Evolutionary conservation across 192 early-diverging fungal genomes (phyloP), one percentile per base, ranked within the genome.

Genomic region (Backusella sp.): DNA sequence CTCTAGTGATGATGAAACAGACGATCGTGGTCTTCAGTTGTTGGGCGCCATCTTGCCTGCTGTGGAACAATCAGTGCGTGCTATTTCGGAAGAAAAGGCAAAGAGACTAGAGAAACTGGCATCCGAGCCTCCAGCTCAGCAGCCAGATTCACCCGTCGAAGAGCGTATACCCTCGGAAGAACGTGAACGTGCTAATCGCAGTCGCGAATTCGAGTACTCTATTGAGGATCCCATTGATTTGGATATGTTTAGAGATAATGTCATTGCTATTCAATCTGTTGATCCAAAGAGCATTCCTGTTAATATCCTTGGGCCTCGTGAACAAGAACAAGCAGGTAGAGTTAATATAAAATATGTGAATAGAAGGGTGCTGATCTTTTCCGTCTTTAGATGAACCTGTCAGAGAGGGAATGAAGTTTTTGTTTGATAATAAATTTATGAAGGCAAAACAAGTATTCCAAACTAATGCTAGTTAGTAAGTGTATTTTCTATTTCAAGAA

Each of bases 361-460:
- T 17, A 49, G 6, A n/a, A 19, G 6, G 1, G 42, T 49, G 19
- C 46, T 49, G 46, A 49, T 7, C 46, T 34, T n/a, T 46, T 28
- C 26, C 21, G 32, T 36, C 26, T 17, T 37, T 53, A 82, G 80
- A 82, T 73, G 70, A 77, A 14, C 70, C 68, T 49, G 72, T 82
- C 17, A 35, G 36, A 7, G 71, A 75, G 23, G 80, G 77, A 12
- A 82, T 82, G 70, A 53, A 81, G 30, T 79, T 79, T 36, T 85
- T 89, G 36, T 87, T 89, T 72, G 84, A 87, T 52, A 89, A 89
- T 77, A 67, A 84, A 62, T 89, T 87, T 67, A 72, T 82, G 46
- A 79, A 84, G 23, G 86, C 88, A 44, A 83, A 89, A 36, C 77
- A 77, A 67, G 77, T 85, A 53, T 89, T 89, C 77, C 81, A 85